Conservation (phyloP, 176 grass and related monocot species). For the Saccharum spontaneum region DNA sequence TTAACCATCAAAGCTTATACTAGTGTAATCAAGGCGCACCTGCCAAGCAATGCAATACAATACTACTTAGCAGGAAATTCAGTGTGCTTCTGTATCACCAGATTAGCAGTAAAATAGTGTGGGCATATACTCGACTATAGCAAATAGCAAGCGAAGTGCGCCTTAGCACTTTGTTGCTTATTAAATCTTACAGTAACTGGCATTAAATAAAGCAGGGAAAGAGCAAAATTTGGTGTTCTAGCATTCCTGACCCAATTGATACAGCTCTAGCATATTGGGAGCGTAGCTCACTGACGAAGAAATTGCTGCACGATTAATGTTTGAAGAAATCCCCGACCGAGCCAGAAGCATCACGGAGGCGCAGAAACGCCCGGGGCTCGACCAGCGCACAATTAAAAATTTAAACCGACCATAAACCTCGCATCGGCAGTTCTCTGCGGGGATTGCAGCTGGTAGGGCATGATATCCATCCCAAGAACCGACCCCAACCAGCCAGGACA, state of each 20-base stretch:
- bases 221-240: not conserved
- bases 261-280: not conserved
- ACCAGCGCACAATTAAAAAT: not conserved
- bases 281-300: not conserved
- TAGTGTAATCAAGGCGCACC: not conserved
- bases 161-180: not conserved
- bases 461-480: not conserved
- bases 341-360: not conserved
- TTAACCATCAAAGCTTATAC: not conserved
- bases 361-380: not conserved
- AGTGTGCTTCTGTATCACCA: not conserved
- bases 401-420: not conserved
- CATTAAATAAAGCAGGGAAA: not conserved
- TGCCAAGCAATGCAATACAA: not conserved
- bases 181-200: not conserved
- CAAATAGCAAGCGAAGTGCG: not conserved
- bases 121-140: not conserved
- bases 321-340: conserved; percentile 48
- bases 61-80: not conserved
- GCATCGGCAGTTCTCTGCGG: not conserved
- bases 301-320: not conserved
- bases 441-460: not conserved
- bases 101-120: not conserved
- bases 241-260: not conserved
- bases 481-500: not conserved